Percentiles rank a stretch among this genome's conserved stretches.
Conservation (phyloP, 2,329 filamentous ascomycete species). For the Botrytis deweyae region DNA sequence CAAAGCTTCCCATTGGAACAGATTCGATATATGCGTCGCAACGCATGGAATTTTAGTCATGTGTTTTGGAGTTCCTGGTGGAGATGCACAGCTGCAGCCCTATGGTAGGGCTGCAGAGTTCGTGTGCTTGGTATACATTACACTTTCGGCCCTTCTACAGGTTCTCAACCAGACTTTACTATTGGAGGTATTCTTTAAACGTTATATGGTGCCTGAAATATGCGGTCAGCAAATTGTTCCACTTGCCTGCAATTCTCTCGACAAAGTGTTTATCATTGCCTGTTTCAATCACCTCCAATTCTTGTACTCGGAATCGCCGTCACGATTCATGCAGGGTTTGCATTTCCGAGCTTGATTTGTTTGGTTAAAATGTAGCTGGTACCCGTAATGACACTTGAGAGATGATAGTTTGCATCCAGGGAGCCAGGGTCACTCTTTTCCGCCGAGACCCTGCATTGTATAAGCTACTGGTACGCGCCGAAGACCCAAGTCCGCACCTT, state of each 20-base stretch:
- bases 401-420: background rate
- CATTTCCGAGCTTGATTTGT: background rate
- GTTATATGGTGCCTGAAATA: background rate
- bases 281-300: background rate
- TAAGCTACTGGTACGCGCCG: background rate
- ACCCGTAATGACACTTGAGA: background rate
- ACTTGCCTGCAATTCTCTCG: background rate
- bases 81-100: slow-evolving; percentile 17
- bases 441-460: background rate
- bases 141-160: background rate
- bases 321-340: background rate
- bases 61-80: background rate
- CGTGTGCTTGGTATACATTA: background rate
- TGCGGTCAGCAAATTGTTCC: slow-evolving; percentile 1
- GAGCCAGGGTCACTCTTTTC: background rate
- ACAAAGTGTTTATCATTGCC: background rate
- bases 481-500: background rate
- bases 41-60: slow-evolving; percentile 2
- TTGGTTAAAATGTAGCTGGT: background rate
- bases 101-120: slow-evolving; percentile 12
- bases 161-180: background rate
- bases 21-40: background rate
- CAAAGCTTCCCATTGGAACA: background rate
- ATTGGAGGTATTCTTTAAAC: background rate
- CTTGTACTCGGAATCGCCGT: background rate